phyloP scores from a whole-genome alignment of 192 early-diverging fungal species.

The Geranomyces variabilis region DNA sequence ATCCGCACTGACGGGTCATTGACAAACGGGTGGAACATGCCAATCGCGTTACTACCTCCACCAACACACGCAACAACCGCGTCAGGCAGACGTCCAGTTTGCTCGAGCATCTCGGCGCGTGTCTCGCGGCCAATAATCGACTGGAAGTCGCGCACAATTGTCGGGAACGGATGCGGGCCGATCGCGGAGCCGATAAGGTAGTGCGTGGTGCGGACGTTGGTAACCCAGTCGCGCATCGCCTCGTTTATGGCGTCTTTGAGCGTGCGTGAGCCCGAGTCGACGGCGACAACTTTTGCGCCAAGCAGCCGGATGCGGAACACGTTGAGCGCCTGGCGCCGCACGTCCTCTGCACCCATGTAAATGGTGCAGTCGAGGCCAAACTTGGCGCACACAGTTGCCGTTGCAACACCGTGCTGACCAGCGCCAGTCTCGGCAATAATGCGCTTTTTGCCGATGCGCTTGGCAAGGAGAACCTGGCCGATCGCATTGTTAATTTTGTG shows the following conservation, averaged over 20 bases:
- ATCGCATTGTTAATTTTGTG: slow-evolving; percentile 99
- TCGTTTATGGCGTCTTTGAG: slow-evolving; percentile 99
- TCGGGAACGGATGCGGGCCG: slow-evolving; percentile 97
- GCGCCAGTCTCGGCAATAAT: slow-evolving; percentile 99
- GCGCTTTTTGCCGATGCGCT: slow-evolving; percentile 91
- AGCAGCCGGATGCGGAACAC: slow-evolving; percentile 95
- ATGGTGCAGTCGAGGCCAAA: slow-evolving; percentile 95
- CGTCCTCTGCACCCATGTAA: slow-evolving; percentile 98
- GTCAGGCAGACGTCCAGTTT: slow-evolving; percentile 86
- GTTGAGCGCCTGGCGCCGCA: slow-evolving; percentile 89
- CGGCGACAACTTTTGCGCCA: slow-evolving; percentile 90
- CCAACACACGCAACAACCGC: slow-evolving; percentile 96
- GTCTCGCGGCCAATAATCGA: slow-evolving; percentile 94
- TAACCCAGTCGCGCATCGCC: slow-evolving; percentile 98
- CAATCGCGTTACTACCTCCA: slow-evolving; percentile 96
- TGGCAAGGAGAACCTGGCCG: slow-evolving; percentile 92
- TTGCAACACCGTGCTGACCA: slow-evolving; percentile 97
- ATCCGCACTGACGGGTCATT: slow-evolving; percentile 82
- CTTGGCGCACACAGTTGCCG: slow-evolving; percentile 97
- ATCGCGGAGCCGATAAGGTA: slow-evolving; percentile 97
- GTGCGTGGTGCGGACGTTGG: slow-evolving; percentile 91
- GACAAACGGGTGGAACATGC: slow-evolving; percentile 95
- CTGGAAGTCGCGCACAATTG: slow-evolving; percentile 97
- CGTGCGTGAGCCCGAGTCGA: slow-evolving; percentile 66
- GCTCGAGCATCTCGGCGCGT: slow-evolving; percentile 78